phyloP scores from a whole-genome alignment of 345 rosid genomes.

The Salix udensis region DNA sequence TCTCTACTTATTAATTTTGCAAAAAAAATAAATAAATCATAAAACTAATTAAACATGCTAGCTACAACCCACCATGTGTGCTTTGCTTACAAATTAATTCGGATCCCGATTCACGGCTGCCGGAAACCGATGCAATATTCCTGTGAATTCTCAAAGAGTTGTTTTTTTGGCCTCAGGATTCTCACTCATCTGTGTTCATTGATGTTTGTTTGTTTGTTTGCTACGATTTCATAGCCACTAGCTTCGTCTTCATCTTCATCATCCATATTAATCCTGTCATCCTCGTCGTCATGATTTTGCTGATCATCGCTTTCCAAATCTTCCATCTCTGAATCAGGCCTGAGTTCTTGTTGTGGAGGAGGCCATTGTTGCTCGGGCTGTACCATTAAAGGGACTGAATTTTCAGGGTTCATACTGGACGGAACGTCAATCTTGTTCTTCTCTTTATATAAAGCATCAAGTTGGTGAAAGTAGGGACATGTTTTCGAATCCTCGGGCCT shows the following conservation, averaged over 20 bases:
- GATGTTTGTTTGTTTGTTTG: constrained; percentile 47
- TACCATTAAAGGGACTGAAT: constrained; percentile 55
- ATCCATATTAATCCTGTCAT: constrained; percentile 26
- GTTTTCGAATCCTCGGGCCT: constrained; percentile 77
- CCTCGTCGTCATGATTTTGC: constrained; percentile 36
- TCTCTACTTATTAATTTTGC: constrained; percentile 16
- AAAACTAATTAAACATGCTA: constrained; percentile 22
- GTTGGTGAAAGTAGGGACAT: constrained; percentile 72
- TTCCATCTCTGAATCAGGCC: constrained; percentile 21
- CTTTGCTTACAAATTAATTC: constrained; percentile 3
- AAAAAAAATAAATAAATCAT: constrained; percentile 26
- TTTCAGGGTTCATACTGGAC: constrained; percentile 32
- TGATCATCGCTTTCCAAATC: constrained; percentile 38
- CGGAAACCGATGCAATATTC: constrained; percentile 7
- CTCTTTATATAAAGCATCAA: constrained; percentile 63
- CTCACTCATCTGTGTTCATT: constrained; percentile 9
- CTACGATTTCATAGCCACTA: constrained; percentile 54
- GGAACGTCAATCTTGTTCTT: constrained; percentile 35
- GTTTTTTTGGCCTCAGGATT: background rate
- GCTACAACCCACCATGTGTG: background rate
- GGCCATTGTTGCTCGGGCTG: constrained; percentile 78
- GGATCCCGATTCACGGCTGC: constrained; percentile 15
- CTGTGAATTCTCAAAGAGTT: background rate
- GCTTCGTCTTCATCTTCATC: constrained; percentile 40
- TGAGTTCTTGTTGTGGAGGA: constrained; percentile 23